A percentile compares a stretch with the other conserved stretches of the same genome.
phyloP scores from a whole-genome alignment of 1,139 yeast genomes.

The Candida buenavistaensis region DNA sequence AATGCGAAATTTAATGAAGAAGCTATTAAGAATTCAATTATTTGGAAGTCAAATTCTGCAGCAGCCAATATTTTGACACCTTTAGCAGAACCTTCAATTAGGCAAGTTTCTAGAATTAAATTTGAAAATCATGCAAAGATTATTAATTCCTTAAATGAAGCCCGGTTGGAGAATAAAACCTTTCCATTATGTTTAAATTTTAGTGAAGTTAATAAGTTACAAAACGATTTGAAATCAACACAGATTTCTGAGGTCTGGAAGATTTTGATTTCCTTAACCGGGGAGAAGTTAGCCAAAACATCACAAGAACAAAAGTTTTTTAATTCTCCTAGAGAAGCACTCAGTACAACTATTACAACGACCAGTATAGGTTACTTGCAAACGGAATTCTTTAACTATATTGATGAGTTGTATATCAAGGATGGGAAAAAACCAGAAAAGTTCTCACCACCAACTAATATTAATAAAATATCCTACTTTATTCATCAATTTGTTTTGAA shows the following conservation, averaged over 20 bases:
- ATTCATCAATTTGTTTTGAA: conserved; percentile 51
- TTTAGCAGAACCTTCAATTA: conserved; percentile 24
- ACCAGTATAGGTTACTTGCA: conserved; percentile 69
- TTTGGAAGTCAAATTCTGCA: conserved; percentile 41
- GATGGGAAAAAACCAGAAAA: conserved; percentile 50
- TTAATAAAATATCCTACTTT: conserved; percentile 70
- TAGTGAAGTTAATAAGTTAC: conserved; percentile 52
- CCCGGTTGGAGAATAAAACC: conserved; percentile 52
- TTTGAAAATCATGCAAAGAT: conserved; percentile 76
- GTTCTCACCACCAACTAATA: conserved; percentile 58
- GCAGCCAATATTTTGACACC: conserved; percentile 39
- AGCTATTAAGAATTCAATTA: conserved; percentile 18
- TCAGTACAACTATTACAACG: conserved; percentile 51
- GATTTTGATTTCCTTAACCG: conserved; percentile 47
- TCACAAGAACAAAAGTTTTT: conserved; percentile 50
- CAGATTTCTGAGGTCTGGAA: conserved; percentile 69
- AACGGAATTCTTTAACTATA: conserved; percentile 70
- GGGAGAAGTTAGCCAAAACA: conserved; percentile 35
- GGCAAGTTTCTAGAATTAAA: conserved; percentile 50
- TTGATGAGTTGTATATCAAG: conserved; percentile 70
- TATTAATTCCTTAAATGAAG: conserved; percentile 67
- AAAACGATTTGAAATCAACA: conserved; percentile 56
- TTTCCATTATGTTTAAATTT: conserved; percentile 56
- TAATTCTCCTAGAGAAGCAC: conserved; percentile 29
- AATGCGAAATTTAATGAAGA: conserved; percentile 18